Percentiles rank a stretch among this genome's conserved stretches.
Conservation (phyloP, 768 basidiomycete species). For the Phaeotremella skinneri region DNA sequence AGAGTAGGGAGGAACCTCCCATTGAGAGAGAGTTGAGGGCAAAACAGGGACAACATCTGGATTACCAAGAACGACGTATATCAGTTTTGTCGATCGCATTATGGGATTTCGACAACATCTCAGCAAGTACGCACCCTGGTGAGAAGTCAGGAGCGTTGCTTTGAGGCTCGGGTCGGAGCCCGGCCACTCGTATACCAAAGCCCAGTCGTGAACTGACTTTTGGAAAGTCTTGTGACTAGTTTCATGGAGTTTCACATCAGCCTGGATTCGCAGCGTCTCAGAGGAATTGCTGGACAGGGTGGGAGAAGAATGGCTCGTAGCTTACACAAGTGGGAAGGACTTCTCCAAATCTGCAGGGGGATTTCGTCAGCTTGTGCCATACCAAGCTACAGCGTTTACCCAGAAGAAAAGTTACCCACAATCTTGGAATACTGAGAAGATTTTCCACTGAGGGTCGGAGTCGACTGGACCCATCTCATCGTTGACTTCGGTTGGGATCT, state of each 20-base stretch:
- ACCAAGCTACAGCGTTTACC: neutral
- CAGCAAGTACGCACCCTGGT: conserved; percentile 25
- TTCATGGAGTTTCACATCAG: conserved; percentile 8
- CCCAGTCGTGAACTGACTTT: conserved; percentile 70
- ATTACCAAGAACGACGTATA: neutral
- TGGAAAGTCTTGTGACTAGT: conserved; percentile 68
- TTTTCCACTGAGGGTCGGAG: conserved; percentile 39
- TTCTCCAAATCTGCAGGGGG: conserved; percentile 50
- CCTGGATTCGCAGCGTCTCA: neutral
- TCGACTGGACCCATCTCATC: conserved; percentile 48
- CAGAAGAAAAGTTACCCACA: conserved; percentile 16
- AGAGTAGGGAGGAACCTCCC: conserved; percentile 65
- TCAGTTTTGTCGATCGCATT: neutral
- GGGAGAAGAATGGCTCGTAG: neutral
- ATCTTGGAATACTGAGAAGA: conserved; percentile 37
- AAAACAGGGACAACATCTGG: conserved; percentile 70
- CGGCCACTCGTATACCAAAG: conserved; percentile 68
- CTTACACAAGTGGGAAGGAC: conserved; percentile 35
- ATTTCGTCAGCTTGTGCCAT: neutral
- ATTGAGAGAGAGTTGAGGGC: conserved; percentile 58
- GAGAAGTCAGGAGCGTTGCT: conserved; percentile 60
- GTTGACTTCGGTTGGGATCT: conserved; percentile 43
- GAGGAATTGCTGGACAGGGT: conserved; percentile 6
- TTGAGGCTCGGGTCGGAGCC: conserved; percentile 63
- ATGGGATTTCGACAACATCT: neutral